phyloP scores from a whole-genome alignment of 2,329 filamentous ascomycete species.

The Cadophora gregata region DNA sequence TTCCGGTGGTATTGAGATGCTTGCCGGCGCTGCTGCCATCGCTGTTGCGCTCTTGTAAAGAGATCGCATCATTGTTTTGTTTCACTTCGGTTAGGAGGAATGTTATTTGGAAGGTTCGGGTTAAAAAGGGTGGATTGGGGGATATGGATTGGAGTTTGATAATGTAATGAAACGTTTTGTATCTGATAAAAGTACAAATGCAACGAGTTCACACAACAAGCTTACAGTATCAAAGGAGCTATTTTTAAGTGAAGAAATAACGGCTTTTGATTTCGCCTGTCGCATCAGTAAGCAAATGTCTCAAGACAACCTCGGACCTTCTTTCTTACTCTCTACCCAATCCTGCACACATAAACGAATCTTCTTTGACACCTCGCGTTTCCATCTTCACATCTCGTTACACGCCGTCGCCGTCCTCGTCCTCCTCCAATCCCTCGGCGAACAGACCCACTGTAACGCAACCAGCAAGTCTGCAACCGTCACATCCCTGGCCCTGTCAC shows the following conservation, averaged over 20 bases:
- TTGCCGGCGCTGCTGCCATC: conserved; percentile 23
- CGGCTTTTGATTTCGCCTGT: background rate
- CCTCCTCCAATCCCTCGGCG: background rate
- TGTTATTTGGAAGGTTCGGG: background rate
- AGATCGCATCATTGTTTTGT: background rate
- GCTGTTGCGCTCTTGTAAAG: conserved; percentile 26
- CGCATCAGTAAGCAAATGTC: background rate
- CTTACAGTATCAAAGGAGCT: background rate
- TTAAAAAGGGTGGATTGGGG: background rate
- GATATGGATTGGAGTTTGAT: conserved; percentile 10
- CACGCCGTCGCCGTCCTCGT: background rate
- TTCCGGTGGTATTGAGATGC: conserved; percentile 21
- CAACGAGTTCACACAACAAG: background rate
- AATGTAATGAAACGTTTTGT: conserved; percentile 16
- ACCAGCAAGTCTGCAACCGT: background rate
- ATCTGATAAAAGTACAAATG: background rate
- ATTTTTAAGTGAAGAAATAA: too few relatives aligned
- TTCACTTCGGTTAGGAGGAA: background rate
- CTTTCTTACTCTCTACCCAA: background rate
- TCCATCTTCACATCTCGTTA: background rate
- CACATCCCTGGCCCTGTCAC: conserved; percentile 1
- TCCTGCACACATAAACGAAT: background rate
- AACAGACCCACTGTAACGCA: background rate
- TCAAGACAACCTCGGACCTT: background rate
- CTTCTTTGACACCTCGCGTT: background rate